Evolutionary conservation across 208 protist species (phyloP).

Genomic region (Kentomonas sorsogonicus): DNA sequence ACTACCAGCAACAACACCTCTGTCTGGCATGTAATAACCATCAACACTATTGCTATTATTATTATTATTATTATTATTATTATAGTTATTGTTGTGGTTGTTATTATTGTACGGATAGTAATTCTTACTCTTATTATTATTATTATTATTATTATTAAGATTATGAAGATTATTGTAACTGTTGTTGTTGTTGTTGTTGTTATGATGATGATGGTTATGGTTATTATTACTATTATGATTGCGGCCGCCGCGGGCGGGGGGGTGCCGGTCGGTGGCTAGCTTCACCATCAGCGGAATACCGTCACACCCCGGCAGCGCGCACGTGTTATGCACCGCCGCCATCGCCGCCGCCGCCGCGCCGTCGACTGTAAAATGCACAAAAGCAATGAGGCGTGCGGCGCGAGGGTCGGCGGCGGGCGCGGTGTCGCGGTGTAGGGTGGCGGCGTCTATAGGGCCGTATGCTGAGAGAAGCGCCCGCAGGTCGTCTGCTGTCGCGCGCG

Average conservation of each 20-base stretch:
- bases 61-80: no score
- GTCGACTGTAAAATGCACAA: slow-evolving; percentile 30
- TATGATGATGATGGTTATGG: background rate
- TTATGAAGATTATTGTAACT: background rate
- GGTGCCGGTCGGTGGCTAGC: slow-evolving; percentile 16
- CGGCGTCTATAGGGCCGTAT: slow-evolving; percentile 28
- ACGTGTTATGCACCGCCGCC: slow-evolving; percentile 33
- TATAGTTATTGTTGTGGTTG: background rate
- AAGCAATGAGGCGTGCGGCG: slow-evolving; percentile 32
- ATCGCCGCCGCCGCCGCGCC: slow-evolving; percentile 29
- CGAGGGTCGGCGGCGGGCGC: background rate
- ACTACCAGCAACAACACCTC: no score
- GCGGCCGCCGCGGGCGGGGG: slow-evolving; percentile 1
- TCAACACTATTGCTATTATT: no score
- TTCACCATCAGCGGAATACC: slow-evolving; percentile 48
- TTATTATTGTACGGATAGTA: background rate
- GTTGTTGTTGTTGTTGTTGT: no score
- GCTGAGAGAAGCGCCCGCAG: slow-evolving; percentile 11
- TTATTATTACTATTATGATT: background rate
- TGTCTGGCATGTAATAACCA: no score
- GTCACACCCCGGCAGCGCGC: slow-evolving; percentile 25
- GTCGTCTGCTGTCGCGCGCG: slow-evolving; percentile 17
- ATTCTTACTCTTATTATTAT: background rate
- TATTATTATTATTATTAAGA: background rate
- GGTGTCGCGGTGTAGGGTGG: slow-evolving; percentile 33